Conservation (phyloP, 2,329 filamentous ascomycete species). For the Fusarium tuaranense region DNA sequence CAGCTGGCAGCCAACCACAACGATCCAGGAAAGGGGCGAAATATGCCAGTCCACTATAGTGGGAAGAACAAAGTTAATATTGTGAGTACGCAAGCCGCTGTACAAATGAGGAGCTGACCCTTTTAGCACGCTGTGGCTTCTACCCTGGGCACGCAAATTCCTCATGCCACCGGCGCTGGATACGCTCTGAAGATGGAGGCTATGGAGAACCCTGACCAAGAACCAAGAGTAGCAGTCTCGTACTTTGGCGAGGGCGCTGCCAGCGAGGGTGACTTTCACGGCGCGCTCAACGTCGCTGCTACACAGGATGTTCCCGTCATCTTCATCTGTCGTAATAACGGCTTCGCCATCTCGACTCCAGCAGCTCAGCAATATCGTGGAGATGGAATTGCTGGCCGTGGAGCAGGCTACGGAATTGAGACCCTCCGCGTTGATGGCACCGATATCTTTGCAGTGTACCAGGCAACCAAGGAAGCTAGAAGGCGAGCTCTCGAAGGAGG, state of each 20-base stretch:
- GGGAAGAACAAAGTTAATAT: conserved; percentile 83
- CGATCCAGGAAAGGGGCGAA: conserved; percentile 81
- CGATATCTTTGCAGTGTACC: conserved; percentile 83
- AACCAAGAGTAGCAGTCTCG: conserved; percentile 75
- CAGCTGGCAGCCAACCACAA: conserved; percentile 86
- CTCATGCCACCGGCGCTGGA: conserved; percentile 82
- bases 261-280: conserved; percentile 87
- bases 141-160: conserved; percentile 83
- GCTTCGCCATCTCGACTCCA: conserved; percentile 85
- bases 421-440: conserved; percentile 88
- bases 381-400: conserved; percentile 84
- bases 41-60: conserved; percentile 91
- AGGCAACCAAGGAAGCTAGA: conserved; percentile 78
- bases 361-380: conserved; percentile 87
- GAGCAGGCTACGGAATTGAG: conserved; percentile 85
- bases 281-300: conserved; percentile 84
- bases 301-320: conserved; percentile 82
- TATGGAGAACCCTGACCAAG: conserved; percentile 71
- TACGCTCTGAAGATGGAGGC: conserved; percentile 84
- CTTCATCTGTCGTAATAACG: conserved; percentile 89
- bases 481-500: conserved; percentile 48
- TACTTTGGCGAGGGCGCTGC: conserved; percentile 90
- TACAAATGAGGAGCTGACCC: not conserved
- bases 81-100: conserved; percentile 55
- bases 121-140: conserved; percentile 79